Conservation (phyloP, 1,284 basidiomycete species). For the Ustanciosporium gigantosporum region DNA sequence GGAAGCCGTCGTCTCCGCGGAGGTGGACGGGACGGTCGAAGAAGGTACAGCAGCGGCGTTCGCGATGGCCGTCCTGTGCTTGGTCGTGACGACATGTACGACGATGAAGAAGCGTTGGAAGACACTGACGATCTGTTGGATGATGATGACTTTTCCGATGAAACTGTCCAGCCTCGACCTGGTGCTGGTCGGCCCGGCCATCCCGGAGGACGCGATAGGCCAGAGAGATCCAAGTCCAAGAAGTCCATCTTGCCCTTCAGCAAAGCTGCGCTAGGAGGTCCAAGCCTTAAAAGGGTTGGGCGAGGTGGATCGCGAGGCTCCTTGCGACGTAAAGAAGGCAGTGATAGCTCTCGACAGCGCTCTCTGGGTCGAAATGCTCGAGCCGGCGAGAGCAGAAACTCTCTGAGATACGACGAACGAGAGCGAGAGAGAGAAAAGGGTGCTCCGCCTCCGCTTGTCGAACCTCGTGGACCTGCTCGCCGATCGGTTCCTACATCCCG, state of each 20-base stretch:
- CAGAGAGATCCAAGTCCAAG: slow-evolving; percentile 1
- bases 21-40: slow-evolving; percentile 20
- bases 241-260: slow-evolving; percentile 17
- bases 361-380: background rate
- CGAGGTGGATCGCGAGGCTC: slow-evolving; percentile 1
- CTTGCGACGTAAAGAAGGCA: slow-evolving; percentile 17
- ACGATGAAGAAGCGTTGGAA: slow-evolving; percentile 21
- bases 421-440: too few relatives aligned
- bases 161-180: slow-evolving; percentile 20
- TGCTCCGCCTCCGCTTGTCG: slow-evolving; percentile 1
- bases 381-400: background rate
- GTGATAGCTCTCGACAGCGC: slow-evolving; percentile 2
- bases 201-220: slow-evolving; percentile 2
- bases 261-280: slow-evolving; percentile 27
- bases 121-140: slow-evolving; percentile 23
- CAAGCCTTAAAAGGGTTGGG: too few relatives aligned
- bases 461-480: slow-evolving; percentile 10
- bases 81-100: slow-evolving; percentile 11
- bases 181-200: slow-evolving; percentile 10
- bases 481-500: slow-evolving; percentile 2
- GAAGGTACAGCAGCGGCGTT: slow-evolving; percentile 29
- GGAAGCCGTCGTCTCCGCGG: slow-evolving; percentile 17
- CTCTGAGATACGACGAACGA: background rate
- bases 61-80: slow-evolving; percentile 20
- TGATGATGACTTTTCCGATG: slow-evolving; percentile 26